Evolutionary conservation across 2,329 filamentous ascomycete species (phyloP).

Genomic region (Calonectria naviculata): DNA sequence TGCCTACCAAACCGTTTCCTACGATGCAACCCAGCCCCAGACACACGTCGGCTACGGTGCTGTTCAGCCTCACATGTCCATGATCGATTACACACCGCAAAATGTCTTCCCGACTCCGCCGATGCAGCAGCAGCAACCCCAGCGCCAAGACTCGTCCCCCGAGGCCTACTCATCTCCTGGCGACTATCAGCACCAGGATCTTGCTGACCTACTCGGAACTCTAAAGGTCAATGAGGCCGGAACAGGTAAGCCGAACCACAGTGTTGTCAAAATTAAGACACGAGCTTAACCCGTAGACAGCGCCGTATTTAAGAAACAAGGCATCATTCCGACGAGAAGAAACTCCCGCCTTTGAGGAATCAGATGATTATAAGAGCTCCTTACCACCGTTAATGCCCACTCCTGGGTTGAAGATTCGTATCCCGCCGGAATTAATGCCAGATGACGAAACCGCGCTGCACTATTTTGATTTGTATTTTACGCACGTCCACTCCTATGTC

Average conservation of each 20-base stretch:
- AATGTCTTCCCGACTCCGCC: constrained; percentile 66
- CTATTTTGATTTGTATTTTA: constrained; percentile 92
- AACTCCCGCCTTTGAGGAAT: constrained; percentile 74
- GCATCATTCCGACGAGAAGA: constrained; percentile 62
- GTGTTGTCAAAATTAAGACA: constrained; percentile 19
- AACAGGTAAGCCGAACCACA: constrained; percentile 73
- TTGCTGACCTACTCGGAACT: constrained; percentile 85
- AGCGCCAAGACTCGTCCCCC: constrained; percentile 51
- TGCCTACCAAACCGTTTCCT: constrained; percentile 60
- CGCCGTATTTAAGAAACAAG: constrained; percentile 84
- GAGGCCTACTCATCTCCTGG: constrained; percentile 66
- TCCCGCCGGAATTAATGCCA: constrained; percentile 94
- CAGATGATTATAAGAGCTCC: constrained; percentile 78
- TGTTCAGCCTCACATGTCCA: constrained; percentile 59
- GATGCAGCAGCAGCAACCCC: constrained; percentile 42
- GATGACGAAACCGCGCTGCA: constrained; percentile 82
- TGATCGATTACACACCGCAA: constrained; percentile 64
- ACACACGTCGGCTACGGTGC: constrained; percentile 62
- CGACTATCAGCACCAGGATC: constrained; percentile 75
- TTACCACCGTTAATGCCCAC: constrained; percentile 76
- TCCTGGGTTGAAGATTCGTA: constrained; percentile 82
- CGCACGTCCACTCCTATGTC: constrained; percentile 90
- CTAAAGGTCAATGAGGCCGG: constrained; percentile 89
- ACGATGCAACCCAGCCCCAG: constrained; percentile 58
- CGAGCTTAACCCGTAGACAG: constrained; percentile 53